Evolutionary conservation across 345 rosid genomes (phyloP).

Genomic region (Eucalyptus guilfoylei): DNA sequence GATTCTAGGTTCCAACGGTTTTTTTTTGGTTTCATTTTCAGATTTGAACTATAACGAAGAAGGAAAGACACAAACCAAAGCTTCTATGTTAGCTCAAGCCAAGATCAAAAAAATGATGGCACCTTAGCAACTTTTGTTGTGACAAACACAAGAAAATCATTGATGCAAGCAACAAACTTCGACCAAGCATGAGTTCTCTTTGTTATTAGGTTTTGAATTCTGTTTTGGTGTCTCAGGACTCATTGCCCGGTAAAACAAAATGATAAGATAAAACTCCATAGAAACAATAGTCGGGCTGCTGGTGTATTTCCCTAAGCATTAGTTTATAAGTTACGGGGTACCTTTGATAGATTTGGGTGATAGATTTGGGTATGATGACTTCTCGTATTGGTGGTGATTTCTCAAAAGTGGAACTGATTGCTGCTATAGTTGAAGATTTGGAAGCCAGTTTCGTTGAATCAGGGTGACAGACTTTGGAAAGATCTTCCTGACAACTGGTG

Average conservation of each 20-base stretch:
- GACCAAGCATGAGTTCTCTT: slow-evolving; percentile 21
- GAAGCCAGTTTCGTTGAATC: slow-evolving; percentile 45
- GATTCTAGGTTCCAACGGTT: accelerated
- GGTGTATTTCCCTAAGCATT: not conserved
- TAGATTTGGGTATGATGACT: slow-evolving; percentile 48
- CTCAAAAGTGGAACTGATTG: slow-evolving; percentile 59
- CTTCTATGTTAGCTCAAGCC: too few species aligned
- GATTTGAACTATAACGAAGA: too few species aligned
- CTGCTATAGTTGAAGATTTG: slow-evolving; percentile 61
- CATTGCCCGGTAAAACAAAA: slow-evolving; percentile 1
- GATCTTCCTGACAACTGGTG: slow-evolving; percentile 71
- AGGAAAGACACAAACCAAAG: too few species aligned
- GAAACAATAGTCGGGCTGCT: not conserved
- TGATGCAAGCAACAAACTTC: too few species aligned
- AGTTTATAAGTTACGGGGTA: not conserved
- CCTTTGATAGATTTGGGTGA: slow-evolving; percentile 67
- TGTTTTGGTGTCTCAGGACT: slow-evolving; percentile 35
- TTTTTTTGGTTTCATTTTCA: too few species aligned
- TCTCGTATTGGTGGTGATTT: slow-evolving; percentile 51
- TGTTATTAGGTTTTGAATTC: slow-evolving; percentile 34
- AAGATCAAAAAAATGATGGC: too few species aligned
- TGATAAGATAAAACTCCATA: not conserved
- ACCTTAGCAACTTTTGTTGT: too few species aligned
- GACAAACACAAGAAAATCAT: too few species aligned
- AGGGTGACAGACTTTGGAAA: slow-evolving; percentile 80